Conservation (phyloP, 257 asterid genomes). For the Ilex asprella region DNA sequence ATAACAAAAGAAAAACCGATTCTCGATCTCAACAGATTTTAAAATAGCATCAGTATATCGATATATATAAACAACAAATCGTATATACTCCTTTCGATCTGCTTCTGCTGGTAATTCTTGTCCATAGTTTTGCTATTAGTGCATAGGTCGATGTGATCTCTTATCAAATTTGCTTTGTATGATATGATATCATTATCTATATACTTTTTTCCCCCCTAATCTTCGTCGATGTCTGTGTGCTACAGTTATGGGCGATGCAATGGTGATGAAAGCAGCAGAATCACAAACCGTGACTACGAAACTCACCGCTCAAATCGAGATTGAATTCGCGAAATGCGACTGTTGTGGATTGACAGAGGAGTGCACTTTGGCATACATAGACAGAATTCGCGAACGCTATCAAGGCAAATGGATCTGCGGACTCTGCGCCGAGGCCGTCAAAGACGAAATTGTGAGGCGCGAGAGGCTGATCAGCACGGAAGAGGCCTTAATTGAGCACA, state of each 20-base stretch:
- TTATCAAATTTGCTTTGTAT: no score
- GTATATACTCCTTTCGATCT: conserved; percentile 10
- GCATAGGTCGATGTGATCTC: no score
- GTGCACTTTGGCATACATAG: conserved; percentile 68
- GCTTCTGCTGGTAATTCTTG: conserved; percentile 36
- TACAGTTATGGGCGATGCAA: conserved; percentile 40
- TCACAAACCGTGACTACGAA: conserved; percentile 17
- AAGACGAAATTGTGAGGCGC: conserved; percentile 58
- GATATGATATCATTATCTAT: no score
- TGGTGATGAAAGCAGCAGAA: conserved; percentile 35
- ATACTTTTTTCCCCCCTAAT: no score
- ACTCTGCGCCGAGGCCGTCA: conserved; percentile 89
- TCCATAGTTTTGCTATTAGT: no score
- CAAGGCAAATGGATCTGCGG: conserved; percentile 98
- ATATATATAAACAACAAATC: not conserved
- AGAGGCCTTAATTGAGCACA: conserved; percentile 68
- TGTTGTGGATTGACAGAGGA: conserved; percentile 92
- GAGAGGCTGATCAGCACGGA: conserved; percentile 49
- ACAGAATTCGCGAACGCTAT: conserved; percentile 50
- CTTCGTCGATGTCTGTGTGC: conserved; percentile 27
- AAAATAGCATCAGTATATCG: not conserved
- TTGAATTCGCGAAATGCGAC: conserved; percentile 66
- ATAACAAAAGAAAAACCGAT: conserved; percentile 10
- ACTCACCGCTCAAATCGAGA: conserved; percentile 28
- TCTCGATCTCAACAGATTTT: no score